A percentile compares a stretch with the other conserved stretches of the same genome.
phyloP scores from a whole-genome alignment of 257 asterid genomes.

The Solanum commersonii region DNA sequence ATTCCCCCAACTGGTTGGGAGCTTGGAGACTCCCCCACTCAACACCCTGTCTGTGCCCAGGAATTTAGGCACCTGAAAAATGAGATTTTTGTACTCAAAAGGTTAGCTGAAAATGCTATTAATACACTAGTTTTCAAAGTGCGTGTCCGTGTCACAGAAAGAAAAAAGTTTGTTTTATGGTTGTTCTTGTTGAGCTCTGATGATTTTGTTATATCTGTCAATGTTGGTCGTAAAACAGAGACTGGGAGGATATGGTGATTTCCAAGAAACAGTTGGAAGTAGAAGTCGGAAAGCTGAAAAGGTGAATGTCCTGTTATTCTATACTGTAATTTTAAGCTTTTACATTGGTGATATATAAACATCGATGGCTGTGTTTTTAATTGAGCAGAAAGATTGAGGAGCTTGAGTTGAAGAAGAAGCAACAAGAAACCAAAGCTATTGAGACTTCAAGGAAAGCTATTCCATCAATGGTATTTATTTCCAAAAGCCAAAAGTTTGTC shows the following conservation, averaged over 20 bases:
- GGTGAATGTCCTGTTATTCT: slow-evolving; percentile 11
- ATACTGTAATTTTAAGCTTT: neutral
- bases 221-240: slow-evolving; percentile 24
- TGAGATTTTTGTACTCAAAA: slow-evolving; percentile 42
- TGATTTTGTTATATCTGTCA: neutral
- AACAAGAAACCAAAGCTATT: slow-evolving; percentile 30
- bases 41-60: slow-evolving; percentile 72
- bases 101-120: slow-evolving; percentile 21
- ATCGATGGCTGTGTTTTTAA: neutral
- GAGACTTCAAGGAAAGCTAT: slow-evolving; percentile 4
- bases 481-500: slow-evolving; percentile 6
- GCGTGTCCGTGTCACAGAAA: neutral
- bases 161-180: neutral
- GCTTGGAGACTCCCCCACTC: slow-evolving; percentile 85
- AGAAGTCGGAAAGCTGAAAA: slow-evolving; percentile 56
- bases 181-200: neutral
- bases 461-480: neutral
- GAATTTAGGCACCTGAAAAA: slow-evolving; percentile 57
- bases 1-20: slow-evolving; percentile 96
- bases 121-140: neutral
- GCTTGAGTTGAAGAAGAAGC: slow-evolving; percentile 20
- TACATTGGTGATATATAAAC: neutral
- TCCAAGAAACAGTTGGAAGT: slow-evolving; percentile 50
- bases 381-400: slow-evolving; percentile 48
- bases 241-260: slow-evolving; percentile 28